Evolutionary conservation across 1,284 basidiomycete species (phyloP).

Genomic region (Sparassis latifolia): DNA sequence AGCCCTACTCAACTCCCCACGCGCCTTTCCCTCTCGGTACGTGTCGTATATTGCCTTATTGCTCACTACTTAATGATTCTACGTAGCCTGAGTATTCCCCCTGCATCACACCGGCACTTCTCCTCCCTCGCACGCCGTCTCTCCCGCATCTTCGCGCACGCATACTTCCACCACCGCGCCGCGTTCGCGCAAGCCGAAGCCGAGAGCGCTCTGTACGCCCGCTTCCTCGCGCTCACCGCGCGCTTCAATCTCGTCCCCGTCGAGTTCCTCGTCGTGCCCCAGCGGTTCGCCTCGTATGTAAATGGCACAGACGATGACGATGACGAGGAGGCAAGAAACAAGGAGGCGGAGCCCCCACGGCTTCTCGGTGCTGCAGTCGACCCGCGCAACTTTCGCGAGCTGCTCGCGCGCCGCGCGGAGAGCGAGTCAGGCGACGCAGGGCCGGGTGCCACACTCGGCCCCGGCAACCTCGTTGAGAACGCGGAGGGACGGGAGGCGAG

Average conservation of each 20-base stretch:
- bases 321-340: slow-evolving; percentile 23
- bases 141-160: slow-evolving; percentile 93
- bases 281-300: slow-evolving; percentile 19
- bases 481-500: not conserved
- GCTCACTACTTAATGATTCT: not conserved
- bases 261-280: slow-evolving; percentile 79
- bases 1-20: slow-evolving; percentile 85
- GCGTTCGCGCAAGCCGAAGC: slow-evolving; percentile 86
- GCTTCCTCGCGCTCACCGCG: slow-evolving; percentile 81
- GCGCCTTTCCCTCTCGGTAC: slow-evolving; percentile 87
- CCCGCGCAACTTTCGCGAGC: slow-evolving; percentile 20
- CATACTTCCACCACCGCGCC: slow-evolving; percentile 91
- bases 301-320: slow-evolving; percentile 14
- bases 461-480: not conserved
- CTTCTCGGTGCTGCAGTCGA: slow-evolving; percentile 41
- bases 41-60: slow-evolving; percentile 9
- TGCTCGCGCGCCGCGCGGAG: slow-evolving; percentile 12
- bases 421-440: slow-evolving; percentile 22
- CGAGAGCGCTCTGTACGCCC: slow-evolving; percentile 86
- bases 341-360: slow-evolving; percentile 41
- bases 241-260: slow-evolving; percentile 78
- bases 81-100: slow-evolving; percentile 70
- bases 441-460: not conserved
- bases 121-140: slow-evolving; percentile 82
- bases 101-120: slow-evolving; percentile 81